Conservation (phyloP, 1,139 yeast species). For the Diutina sp. region DNA sequence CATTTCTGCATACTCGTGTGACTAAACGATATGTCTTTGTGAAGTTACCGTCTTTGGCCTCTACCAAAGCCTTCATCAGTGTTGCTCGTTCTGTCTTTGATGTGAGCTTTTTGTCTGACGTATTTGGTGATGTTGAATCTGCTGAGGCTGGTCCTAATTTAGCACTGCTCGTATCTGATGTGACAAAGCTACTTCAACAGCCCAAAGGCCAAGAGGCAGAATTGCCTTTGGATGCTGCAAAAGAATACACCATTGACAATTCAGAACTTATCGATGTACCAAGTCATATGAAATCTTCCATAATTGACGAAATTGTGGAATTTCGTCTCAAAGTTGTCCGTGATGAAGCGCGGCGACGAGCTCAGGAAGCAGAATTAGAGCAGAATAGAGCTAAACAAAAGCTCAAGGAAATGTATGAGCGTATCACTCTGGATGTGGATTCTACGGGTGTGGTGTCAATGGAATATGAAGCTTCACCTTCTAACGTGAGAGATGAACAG, state of each 20-base stretch:
- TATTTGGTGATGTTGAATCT: neutral
- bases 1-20: neutral
- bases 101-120: neutral
- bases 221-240: neutral
- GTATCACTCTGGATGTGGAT: neutral
- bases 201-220: neutral
- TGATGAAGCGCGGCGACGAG: neutral
- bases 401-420: constrained; percentile 1
- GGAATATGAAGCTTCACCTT: neutral
- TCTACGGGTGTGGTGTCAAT: neutral
- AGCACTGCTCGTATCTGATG: neutral
- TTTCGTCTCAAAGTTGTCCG: neutral
- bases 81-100: neutral
- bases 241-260: neutral
- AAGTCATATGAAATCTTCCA: neutral
- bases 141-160: neutral
- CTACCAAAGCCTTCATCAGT: neutral
- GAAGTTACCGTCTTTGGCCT: neutral
- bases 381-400: neutral
- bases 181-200: neutral
- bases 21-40: neutral
- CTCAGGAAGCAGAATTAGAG: neutral
- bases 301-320: neutral
- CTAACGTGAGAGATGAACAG: neutral
- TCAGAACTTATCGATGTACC: neutral